These are phyloP conservation scores for Phialocephala sp. DNA, from an alignment of 2,329 filamentous ascomycete species.

Conservation along the genomic window DNA sequence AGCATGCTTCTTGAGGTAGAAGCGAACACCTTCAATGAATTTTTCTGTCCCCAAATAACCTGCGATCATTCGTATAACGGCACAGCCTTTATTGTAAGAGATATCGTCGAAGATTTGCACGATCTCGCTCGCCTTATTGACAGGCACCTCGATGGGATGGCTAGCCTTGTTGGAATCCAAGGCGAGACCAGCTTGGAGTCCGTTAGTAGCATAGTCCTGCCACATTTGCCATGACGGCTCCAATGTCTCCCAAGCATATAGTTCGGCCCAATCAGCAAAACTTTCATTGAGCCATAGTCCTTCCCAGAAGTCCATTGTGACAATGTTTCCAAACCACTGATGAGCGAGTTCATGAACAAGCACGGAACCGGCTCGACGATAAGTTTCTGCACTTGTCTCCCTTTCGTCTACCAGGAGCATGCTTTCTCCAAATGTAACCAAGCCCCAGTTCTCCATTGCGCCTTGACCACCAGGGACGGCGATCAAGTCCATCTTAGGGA, in stretches of 20 bases:
- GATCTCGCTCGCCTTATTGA: conserved; percentile 42
- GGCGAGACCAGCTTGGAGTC: conserved; percentile 24
- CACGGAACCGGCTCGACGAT: conserved; percentile 42
- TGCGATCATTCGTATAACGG: conserved; percentile 74
- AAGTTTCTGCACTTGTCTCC: conserved; percentile 13
- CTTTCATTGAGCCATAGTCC: conserved; percentile 76
- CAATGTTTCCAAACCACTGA: conserved; percentile 78
- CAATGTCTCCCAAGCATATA: conserved; percentile 28
- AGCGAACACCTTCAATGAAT: conserved; percentile 72
- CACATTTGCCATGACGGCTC: conserved; percentile 24
- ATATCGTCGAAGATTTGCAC: conserved; percentile 78
- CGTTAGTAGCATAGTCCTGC: conserved; percentile 14
- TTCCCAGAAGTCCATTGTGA: conserved; percentile 80
- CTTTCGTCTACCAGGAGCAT: conserved; percentile 16
- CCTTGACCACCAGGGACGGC: conserved; percentile 73
- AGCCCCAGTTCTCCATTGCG: conserved; percentile 78
- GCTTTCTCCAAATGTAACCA: conserved; percentile 71
- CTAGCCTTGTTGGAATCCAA: conserved; percentile 26
- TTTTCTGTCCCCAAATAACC: conserved; percentile 71
- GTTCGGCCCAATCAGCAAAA: conserved; percentile 67
- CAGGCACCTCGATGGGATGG: conserved; percentile 29
- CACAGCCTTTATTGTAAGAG: conserved; percentile 75
- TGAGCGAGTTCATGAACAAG: conserved; percentile 77
- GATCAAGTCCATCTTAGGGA: conserved; percentile 80
- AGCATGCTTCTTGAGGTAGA: conserved; percentile 73